Base-by-base conservation (phyloP, 495 filamentous ascomycete species). In the Aspergillus sclerotioniger region DNA sequence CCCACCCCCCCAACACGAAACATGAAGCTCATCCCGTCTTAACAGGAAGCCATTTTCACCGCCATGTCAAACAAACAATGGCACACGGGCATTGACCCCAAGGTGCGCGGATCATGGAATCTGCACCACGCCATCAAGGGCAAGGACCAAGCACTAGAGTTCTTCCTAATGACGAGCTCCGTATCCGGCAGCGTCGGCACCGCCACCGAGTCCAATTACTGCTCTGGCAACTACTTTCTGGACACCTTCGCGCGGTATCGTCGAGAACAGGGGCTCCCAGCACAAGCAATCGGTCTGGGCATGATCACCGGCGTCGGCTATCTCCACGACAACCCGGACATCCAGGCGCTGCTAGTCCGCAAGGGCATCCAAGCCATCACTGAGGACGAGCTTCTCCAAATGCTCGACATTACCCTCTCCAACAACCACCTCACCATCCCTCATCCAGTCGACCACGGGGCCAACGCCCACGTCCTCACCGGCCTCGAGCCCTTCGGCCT, bases 201-300 rank as follows among this genome's bases (percentile, higher is more conserved):
- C 0, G 62, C 71, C 48, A 78, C 77, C 0, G 84, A 88, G 66
- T 73, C 81, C 8, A 83, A 83, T 15, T 88, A 87, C 61, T 74
- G 80, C 21, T 25, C 61, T 1, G 61, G 21, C 16, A 68, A 67
- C 37, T 3, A 4, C 31, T 68, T 70, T 45, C 53, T 65, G 8
- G 69, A 72, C 54, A 33, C 3, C 6, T 71, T 71, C n/a, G 66
- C 66, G 12, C 56, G 58, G 0, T 64, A 63, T 15, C 56, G 64
- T 10, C 51, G 58, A n/a, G n/a, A n/a, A n/a, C n/a, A n/a, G n/a
- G n/a, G n/a, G n/a, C n/a, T n/a, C n/a, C n/a, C 9, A 1, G 29
- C 31, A 1, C 8, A 0, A 49, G 54, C 19, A 12, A 51, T 8
- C 29, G 67, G 54, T 0, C 43, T 71, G 3, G 61, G 64, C 1